These are phyloP conservation scores for Coemansia sp. DNA, from an alignment of 192 early-diverging fungal species.

Conservation along the genomic window DNA sequence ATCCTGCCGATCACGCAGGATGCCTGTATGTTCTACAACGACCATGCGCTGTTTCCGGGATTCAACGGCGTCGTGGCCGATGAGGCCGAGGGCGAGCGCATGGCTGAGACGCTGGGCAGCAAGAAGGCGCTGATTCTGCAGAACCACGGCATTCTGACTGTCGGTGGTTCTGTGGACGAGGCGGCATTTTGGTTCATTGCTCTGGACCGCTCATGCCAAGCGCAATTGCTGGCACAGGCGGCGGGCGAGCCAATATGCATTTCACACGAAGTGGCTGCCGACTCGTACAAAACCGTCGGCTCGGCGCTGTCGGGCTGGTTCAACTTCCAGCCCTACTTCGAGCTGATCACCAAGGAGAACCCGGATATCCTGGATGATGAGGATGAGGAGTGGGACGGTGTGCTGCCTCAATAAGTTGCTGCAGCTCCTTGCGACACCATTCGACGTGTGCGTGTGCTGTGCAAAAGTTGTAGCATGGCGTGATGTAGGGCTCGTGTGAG, in stretches of 20 bases:
- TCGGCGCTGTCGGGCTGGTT: constrained; percentile 41
- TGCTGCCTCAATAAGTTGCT: background rate
- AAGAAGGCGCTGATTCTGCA: constrained; percentile 57
- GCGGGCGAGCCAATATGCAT: constrained; percentile 32
- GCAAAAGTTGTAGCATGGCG: constrained; percentile 42
- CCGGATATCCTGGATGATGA: constrained; percentile 44
- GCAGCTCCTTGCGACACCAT: constrained; percentile 42
- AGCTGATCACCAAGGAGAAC: constrained; percentile 37
- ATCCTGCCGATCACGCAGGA: constrained; percentile 59
- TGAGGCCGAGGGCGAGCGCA: constrained; percentile 53
- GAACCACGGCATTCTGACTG: constrained; percentile 61
- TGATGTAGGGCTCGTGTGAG: constrained; percentile 34
- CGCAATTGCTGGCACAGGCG: constrained; percentile 55
- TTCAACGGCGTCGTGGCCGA: constrained; percentile 58
- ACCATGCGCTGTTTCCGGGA: constrained; percentile 53
- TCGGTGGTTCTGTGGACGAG: constrained; percentile 52
- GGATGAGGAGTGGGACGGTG: constrained; percentile 27
- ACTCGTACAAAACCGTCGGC: constrained; percentile 32
- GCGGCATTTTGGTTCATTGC: constrained; percentile 59
- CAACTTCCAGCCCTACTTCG: constrained; percentile 48
- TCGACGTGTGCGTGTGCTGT: constrained; percentile 30
- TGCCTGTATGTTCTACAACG: constrained; percentile 57
- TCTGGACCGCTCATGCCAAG: constrained; percentile 54
- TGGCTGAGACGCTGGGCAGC: constrained; percentile 48
- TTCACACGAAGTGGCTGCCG: constrained; percentile 23